These are phyloP conservation scores for Corylus avellana DNA, from an alignment of 306 rosid genomes.

Conservation along the genomic window DNA sequence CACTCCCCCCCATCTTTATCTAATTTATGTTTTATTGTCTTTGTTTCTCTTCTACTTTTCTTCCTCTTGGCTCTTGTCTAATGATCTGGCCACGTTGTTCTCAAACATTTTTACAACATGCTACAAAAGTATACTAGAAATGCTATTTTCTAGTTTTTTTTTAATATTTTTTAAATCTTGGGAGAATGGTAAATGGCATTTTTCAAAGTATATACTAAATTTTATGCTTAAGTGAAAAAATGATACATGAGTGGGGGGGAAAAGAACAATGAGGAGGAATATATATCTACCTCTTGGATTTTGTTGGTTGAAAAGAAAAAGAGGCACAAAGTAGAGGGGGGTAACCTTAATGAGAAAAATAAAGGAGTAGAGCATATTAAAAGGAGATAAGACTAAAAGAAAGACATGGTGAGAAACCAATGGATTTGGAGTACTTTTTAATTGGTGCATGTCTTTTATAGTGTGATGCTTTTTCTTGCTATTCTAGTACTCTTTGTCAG, in stretches of 20 bases:
- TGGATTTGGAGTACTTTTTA: neutral
- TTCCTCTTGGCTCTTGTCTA: neutral
- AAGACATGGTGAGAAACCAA: neutral
- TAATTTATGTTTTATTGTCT: neutral
- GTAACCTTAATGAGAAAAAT: no score
- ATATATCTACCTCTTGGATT: neutral
- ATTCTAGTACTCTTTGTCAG: neutral
- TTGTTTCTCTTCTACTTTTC: neutral
- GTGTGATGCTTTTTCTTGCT: neutral
- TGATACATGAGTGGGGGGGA: no score
- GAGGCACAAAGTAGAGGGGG: neutral
- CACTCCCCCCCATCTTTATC: neutral
- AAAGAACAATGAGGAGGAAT: neutral
- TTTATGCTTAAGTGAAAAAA: no score
- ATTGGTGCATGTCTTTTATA: neutral
- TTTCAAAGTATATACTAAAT: neutral
- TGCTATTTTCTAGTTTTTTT: no score
- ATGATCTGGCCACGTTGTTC: slow-evolving; percentile 13
- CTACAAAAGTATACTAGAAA: neutral
- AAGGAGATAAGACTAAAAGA: neutral
- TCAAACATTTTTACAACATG: neutral
- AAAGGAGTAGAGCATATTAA: neutral
- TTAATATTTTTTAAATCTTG: no score
- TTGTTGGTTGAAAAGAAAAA: neutral
- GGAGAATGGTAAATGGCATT: no score